phyloP scores from a whole-genome alignment of 176 grass and related monocot species.

The Hsuehochloa calcarea region DNA sequence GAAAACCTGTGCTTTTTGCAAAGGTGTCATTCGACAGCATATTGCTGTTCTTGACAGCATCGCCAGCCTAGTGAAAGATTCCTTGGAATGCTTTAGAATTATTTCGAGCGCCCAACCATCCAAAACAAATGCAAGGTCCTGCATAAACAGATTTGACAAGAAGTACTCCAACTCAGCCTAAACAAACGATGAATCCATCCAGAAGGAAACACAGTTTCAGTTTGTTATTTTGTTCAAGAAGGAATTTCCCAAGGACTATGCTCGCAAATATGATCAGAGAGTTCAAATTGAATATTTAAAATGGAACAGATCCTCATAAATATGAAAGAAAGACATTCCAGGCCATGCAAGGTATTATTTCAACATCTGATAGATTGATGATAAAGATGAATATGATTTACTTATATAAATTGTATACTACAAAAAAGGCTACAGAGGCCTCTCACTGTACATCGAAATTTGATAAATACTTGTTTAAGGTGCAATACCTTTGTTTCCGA shows the following conservation, averaged over 20 bases:
- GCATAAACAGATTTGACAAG: slow-evolving; percentile 34
- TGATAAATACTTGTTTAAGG: slow-evolving; percentile 3
- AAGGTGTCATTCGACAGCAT: slow-evolving; percentile 82
- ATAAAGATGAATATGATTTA: slow-evolving; percentile 1
- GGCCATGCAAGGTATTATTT: not conserved
- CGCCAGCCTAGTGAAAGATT: slow-evolving; percentile 70
- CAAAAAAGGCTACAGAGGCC: not conserved
- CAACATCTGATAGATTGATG: not conserved
- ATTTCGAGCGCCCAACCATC: slow-evolving; percentile 94
- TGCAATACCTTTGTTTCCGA: slow-evolving; percentile 58
- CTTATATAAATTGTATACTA: not conserved
- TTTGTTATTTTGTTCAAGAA: not conserved
- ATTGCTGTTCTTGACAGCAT: slow-evolving; percentile 85
- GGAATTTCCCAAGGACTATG: not conserved
- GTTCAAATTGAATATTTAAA: slow-evolving; percentile 2
- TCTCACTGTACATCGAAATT: not conserved
- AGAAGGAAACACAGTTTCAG: not conserved
- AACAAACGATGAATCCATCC: slow-evolving; percentile 18
- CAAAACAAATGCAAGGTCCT: slow-evolving; percentile 87
- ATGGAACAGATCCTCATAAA: not conserved
- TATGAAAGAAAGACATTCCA: not conserved
- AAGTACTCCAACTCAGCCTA: not conserved
- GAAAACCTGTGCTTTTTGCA: slow-evolving; percentile 88
- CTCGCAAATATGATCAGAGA: slow-evolving; percentile 9
- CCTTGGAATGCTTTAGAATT: slow-evolving; percentile 73